phyloP scores from a whole-genome alignment of 2,329 filamentous ascomycete genomes.

The Fusarium scirpi region DNA sequence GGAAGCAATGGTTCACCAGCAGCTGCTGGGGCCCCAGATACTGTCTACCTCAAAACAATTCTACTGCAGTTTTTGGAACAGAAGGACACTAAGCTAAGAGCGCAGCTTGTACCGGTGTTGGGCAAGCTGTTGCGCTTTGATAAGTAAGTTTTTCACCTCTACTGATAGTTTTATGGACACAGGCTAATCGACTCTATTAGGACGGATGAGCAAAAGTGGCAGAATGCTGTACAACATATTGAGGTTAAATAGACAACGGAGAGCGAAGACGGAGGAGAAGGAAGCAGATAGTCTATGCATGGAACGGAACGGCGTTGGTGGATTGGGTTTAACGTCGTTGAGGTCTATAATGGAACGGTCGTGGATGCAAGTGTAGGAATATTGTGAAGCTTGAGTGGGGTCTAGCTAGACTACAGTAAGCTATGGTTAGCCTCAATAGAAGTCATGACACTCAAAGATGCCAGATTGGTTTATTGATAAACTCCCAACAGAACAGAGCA shows the following conservation, averaged over 20 bases:
- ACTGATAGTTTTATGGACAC: neutral
- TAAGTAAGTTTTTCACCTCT: slow-evolving; percentile 65
- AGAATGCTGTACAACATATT: slow-evolving; percentile 74
- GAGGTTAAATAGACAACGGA: slow-evolving; percentile 49
- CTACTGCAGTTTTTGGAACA: slow-evolving; percentile 85
- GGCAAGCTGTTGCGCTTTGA: slow-evolving; percentile 82
- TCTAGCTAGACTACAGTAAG: neutral
- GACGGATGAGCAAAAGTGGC: slow-evolving; percentile 86
- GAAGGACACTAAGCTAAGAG: slow-evolving; percentile 80
- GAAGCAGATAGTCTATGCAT: slow-evolving; percentile 6
- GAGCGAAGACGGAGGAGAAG: neutral
- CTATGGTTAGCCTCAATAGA: slow-evolving; percentile 4
- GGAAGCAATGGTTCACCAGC: slow-evolving; percentile 48
- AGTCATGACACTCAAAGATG: slow-evolving; percentile 13
- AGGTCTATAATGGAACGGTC: slow-evolving; percentile 5
- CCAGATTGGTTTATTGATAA: neutral
- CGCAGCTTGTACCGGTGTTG: slow-evolving; percentile 81
- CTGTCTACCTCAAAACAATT: slow-evolving; percentile 82
- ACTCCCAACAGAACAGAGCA: neutral
- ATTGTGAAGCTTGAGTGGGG: slow-evolving; percentile 13
- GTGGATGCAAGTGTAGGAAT: slow-evolving; percentile 35
- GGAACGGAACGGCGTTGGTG: slow-evolving; percentile 32
- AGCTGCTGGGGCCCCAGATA: slow-evolving; percentile 56
- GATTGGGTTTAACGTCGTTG: slow-evolving; percentile 20
- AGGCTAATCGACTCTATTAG: slow-evolving; percentile 47